Evolutionary conservation across 2,329 filamentous ascomycete species (phyloP), one percentile per base, ranked within the genome.

Genomic region (Ilyonectria mors-panacis): DNA sequence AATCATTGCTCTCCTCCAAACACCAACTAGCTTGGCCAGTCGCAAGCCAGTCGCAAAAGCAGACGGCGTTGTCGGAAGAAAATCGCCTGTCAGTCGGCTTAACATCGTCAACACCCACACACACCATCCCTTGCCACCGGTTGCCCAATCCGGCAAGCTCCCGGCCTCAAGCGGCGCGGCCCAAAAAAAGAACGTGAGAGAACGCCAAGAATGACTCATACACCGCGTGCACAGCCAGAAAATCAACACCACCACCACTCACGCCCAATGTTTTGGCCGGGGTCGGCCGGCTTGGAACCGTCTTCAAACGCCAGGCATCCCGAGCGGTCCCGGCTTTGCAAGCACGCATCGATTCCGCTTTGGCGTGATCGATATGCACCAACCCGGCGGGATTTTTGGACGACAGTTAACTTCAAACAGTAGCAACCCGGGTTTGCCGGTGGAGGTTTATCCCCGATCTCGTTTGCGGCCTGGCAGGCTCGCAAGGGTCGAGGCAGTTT

Each of bases 181-280:
- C 45, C 33, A 54, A 63, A 63, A 50, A 44, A 54, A 59, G 59
- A 47, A 39, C 62, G 59, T 67, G 59, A 70, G 65, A 59, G 53
- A 39, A 56, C 23, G 60, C 63, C 57, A 69, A 61, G 58, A 55
- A 74, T 78, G 74, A 78, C 72, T 77, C 76, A 78, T 73, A 75
- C 75, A 53, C 73, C 68, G 70, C 71, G 60, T 68, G 71, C 69
- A 67, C 67, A 66, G 44, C 63, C 63, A 73, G 51, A 59, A 66
- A 69, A 64, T 61, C 54, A 61, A 30, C 48, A 55, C 39, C 53
- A 59, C 37, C 39, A 70, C 60, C 58, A 70, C 58, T 37, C 56
- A 60, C 67, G 63, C 47, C 64, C 65, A 65, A 69, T 58, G 65
- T 62, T 69, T 73, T 57, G 66, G 61, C 30, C 50, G 30, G 50